phyloP scores from a whole-genome alignment of 176 grass and related monocot species.

The Eragrostis curvula region DNA sequence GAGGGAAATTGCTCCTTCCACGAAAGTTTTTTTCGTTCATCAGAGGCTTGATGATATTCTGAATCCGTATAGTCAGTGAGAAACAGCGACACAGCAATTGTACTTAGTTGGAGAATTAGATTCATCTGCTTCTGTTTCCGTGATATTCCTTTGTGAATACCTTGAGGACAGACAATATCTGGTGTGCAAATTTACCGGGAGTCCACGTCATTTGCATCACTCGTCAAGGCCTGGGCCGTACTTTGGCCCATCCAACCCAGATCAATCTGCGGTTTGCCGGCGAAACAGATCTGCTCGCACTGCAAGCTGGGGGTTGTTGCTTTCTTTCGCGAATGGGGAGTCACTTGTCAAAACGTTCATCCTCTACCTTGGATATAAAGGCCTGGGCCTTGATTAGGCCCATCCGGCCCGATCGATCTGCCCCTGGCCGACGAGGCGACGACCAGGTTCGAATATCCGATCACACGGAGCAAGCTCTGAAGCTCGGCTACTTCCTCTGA shows the following conservation, averaged over 20 bases:
- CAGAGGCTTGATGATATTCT: background rate
- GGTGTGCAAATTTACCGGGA: background rate
- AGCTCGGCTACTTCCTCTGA: background rate
- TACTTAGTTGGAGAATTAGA: background rate
- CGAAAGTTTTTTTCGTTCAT: background rate
- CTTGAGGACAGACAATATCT: constrained; percentile 6
- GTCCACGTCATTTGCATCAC: no score
- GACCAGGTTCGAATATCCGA: no score
- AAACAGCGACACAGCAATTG: constrained; percentile 13
- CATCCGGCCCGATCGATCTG: background rate
- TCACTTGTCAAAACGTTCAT: no score
- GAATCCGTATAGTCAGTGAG: background rate
- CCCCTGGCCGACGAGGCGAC: background rate
- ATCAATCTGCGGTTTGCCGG: background rate
- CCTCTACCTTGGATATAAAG: no score
- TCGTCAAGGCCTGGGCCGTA: background rate
- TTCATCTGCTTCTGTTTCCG: background rate
- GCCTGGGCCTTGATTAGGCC: background rate
- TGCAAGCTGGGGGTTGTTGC: no score
- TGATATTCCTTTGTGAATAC: constrained; percentile 21
- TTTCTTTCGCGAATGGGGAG: no score
- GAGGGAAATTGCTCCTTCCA: background rate
- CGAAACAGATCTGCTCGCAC: no score
- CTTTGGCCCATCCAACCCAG: background rate
- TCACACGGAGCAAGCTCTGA: no score